Conservation (phyloP, 2,329 filamentous ascomycete genomes). For the Monilinia laxa region DNA sequence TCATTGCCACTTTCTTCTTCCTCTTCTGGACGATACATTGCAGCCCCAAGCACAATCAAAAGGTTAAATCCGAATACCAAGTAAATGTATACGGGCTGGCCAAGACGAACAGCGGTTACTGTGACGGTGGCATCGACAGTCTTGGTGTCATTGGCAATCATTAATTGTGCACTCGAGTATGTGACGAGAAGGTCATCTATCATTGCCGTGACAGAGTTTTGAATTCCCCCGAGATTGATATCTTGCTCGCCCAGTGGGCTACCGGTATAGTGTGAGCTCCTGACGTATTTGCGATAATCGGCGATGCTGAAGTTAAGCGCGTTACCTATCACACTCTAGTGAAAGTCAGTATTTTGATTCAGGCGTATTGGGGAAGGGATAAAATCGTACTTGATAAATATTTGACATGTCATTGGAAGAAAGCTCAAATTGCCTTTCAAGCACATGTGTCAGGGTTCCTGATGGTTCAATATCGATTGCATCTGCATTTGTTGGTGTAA, state of each 20-base stretch:
- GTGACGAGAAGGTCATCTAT: conserved; percentile 35
- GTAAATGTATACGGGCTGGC: conserved; percentile 18
- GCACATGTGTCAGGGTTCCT: conserved; percentile 18
- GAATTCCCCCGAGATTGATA: conserved; percentile 6
- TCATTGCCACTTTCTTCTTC: too few relatives aligned
- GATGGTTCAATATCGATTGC: conserved; percentile 21
- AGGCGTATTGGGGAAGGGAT: too few relatives aligned
- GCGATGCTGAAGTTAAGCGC: conserved; percentile 24
- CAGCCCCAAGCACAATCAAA: too few relatives aligned
- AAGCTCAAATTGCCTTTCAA: conserved; percentile 22
- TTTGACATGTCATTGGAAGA: conserved; percentile 36
- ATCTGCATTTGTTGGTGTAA: not conserved
- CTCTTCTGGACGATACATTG: too few relatives aligned
- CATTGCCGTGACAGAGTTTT: conserved; percentile 23
- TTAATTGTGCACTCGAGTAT: conserved; percentile 41
- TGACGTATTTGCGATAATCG: conserved; percentile 13
- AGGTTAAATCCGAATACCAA: too few relatives aligned
- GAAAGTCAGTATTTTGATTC: too few relatives aligned
- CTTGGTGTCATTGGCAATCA: conserved; percentile 36
- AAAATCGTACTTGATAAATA: conserved; percentile 24
- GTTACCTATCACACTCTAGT: conserved; percentile 16
- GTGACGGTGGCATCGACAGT: not conserved
- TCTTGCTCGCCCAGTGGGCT: too few relatives aligned
- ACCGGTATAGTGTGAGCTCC: not conserved
- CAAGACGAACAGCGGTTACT: conserved; percentile 19